phyloP scores from a whole-genome alignment of 2,329 filamentous ascomycete genomes.

The Verticillium nonalfalfae region DNA sequence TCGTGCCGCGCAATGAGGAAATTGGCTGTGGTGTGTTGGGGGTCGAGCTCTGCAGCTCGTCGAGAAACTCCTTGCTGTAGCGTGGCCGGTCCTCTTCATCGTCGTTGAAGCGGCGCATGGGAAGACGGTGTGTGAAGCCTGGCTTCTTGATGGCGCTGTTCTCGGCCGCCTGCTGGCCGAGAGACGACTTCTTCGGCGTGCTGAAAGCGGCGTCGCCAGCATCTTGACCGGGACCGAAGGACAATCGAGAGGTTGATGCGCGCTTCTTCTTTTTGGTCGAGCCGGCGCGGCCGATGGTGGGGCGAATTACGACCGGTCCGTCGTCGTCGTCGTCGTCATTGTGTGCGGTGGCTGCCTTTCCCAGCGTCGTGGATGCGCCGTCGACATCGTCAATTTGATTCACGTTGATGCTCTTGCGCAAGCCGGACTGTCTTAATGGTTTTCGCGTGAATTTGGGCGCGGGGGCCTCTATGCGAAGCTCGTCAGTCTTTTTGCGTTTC shows the following conservation, averaged over 20 bases:
- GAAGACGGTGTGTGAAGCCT: conserved; percentile 40
- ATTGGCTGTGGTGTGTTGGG: conserved; percentile 69
- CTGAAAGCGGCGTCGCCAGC: conserved; percentile 48
- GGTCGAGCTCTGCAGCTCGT: conserved; percentile 79
- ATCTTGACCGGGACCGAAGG: conserved; percentile 61
- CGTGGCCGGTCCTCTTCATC: conserved; percentile 57
- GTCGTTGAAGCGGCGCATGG: conserved; percentile 45
- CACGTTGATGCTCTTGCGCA: conserved; percentile 50
- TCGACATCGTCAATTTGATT: conserved; percentile 21
- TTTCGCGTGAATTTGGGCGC: conserved; percentile 31
- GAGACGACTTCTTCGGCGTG: conserved; percentile 55
- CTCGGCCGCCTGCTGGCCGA: conserved; percentile 60
- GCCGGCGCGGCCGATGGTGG: conserved; percentile 36
- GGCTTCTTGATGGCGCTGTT: conserved; percentile 56
- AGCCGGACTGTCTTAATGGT: conserved; percentile 49
- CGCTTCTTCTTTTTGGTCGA: conserved; percentile 63
- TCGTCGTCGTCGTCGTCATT: conserved; percentile 37
- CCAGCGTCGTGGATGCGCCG: conserved; percentile 9
- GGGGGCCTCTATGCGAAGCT: conserved; percentile 1
- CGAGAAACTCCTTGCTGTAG: conserved; percentile 82
- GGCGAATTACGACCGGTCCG: conserved; percentile 42
- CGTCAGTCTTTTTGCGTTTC: conserved; percentile 9
- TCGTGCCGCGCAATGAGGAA: conserved; percentile 15
- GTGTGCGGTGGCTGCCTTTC: conserved; percentile 15
- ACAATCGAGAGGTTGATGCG: conserved; percentile 58